These are phyloP conservation scores for Arthrobotrys entomopaga DNA, from an alignment of 2,329 filamentous ascomycete species.

Conservation along the genomic window DNA sequence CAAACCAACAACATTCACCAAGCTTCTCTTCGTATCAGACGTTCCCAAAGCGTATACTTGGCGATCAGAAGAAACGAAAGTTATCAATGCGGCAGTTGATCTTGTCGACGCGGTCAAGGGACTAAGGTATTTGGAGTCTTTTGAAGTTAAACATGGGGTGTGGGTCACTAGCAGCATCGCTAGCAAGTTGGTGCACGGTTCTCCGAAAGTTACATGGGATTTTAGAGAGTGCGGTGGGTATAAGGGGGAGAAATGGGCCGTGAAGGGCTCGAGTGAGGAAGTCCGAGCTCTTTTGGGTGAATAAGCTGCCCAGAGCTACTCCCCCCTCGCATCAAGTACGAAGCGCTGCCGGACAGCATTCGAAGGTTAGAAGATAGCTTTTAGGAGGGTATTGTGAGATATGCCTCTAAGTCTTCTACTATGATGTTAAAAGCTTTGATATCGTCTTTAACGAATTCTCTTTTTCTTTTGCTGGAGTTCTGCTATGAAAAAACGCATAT, in stretches of 20 bases:
- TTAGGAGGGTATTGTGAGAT: too few relatives aligned
- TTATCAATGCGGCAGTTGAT: constrained; percentile 55
- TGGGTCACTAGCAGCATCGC: constrained; percentile 57
- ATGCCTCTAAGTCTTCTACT: too few relatives aligned
- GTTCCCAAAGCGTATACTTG: constrained; percentile 59
- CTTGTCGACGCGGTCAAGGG: constrained; percentile 56
- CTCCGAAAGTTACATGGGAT: constrained; percentile 55
- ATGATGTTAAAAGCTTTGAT: too few relatives aligned
- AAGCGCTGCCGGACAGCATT: too few relatives aligned
- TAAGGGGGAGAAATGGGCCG: constrained; percentile 56
- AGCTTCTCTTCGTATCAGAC: constrained; percentile 59
- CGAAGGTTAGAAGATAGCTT: too few relatives aligned
- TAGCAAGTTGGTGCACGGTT: constrained; percentile 53
- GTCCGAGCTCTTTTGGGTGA: constrained; percentile 32
- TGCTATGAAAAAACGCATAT: too few relatives aligned
- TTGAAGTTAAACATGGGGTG: constrained; percentile 56
- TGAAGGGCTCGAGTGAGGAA: constrained; percentile 39
- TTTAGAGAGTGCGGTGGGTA: constrained; percentile 58
- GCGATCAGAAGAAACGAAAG: constrained; percentile 57
- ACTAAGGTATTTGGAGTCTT: constrained; percentile 54
- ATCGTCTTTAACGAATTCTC: too few relatives aligned
- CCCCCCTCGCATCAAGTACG: too few relatives aligned
- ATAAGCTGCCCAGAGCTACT: background rate
- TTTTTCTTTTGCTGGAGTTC: too few relatives aligned
- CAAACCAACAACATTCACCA: constrained; percentile 57